Evolutionary conservation across 495 filamentous ascomycete species (phyloP), one percentile per base, ranked within the genome.

Genomic region (Pseudevernia furfuracea): DNA sequence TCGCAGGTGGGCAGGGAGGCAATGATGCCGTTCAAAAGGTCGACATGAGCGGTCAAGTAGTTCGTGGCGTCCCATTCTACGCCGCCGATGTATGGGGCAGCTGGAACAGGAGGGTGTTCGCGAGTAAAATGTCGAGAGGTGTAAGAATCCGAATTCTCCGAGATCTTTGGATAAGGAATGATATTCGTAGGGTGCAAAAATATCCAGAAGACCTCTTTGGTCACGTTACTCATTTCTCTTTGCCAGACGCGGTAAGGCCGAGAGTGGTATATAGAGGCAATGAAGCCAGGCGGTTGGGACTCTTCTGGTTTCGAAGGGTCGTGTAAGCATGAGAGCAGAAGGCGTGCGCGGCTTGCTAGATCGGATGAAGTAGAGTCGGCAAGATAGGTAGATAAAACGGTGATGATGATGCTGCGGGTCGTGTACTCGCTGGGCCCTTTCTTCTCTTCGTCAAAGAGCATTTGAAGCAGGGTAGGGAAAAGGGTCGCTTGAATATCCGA

Each of bases 181-280:
- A 97, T 86, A 68, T 97, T 97, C 58, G 93, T 77, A 63, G 92
- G 87, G 72, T 98, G 94, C 61, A 97, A 80, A 77, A 97, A 98
- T 71, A 98, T 98, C 94, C 94, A 98, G 74, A 98, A 98, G 36
- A 97, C 94, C 73, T 98, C 94, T 74, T 97, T 97, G 41, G 91
- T 96, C 53, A 97, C 92, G 68, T 88, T 90, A 59, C 84, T 85
- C 23, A 93, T 85, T 73, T 98, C 94, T 74, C 91, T 93, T 77
- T 86, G 89, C 94, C 94, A 98, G 17, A 95, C 85, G 15, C 88
- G 87, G 71, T 96, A 98, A 0, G 94, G 94, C 0, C 94, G 84
- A 37, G 90, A 84, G 41, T 88, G 86, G 68, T 89, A 88, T 78
- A 97, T 97, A 44, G 90, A 86, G 30, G 89, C 80, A 39, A 98